Evolutionary conservation across 2,329 filamentous ascomycete species (phyloP).

Genomic region (Trichoderma brevicompactum): DNA sequence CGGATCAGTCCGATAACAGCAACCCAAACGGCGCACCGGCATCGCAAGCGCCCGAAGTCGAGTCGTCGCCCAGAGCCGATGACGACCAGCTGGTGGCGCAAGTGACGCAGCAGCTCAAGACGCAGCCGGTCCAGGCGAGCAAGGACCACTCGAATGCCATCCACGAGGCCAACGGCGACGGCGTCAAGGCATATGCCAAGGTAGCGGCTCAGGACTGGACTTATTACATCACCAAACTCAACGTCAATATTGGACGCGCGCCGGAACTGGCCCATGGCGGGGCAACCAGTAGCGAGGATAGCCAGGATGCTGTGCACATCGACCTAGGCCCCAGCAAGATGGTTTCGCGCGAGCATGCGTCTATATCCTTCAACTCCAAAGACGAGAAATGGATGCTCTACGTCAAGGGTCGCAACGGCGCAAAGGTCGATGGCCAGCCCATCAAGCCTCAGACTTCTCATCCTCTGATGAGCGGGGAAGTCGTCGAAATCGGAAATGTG

Average conservation of each 20-base stretch:
- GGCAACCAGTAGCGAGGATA: conserved; percentile 47
- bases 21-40: conserved; percentile 30
- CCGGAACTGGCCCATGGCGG: conserved; percentile 53
- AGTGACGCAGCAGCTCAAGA: conserved; percentile 57
- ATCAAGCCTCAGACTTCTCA: conserved; percentile 70
- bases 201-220: conserved; percentile 83
- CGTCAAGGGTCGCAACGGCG: conserved; percentile 89
- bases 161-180: conserved; percentile 64
- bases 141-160: conserved; percentile 67
- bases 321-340: conserved; percentile 85
- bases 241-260: conserved; percentile 75
- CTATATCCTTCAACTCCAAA: conserved; percentile 72
- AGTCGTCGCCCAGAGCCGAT: conserved; percentile 49
- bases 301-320: conserved; percentile 71
- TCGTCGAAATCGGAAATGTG: conserved; percentile 87
- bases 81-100: conserved; percentile 62
- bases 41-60: conserved; percentile 45
- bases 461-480: conserved; percentile 79
- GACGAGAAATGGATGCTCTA: conserved; percentile 78
- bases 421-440: conserved; percentile 76
- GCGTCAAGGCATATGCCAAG: conserved; percentile 78
- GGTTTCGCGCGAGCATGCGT: conserved; percentile 76
- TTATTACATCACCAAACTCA: conserved; percentile 77
- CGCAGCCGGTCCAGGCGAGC: conserved; percentile 60
- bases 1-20: conserved; percentile 28